Evolutionary conservation across 2,329 filamentous ascomycete species (phyloP).

Genomic region (Trichoderma endophyticum): DNA sequence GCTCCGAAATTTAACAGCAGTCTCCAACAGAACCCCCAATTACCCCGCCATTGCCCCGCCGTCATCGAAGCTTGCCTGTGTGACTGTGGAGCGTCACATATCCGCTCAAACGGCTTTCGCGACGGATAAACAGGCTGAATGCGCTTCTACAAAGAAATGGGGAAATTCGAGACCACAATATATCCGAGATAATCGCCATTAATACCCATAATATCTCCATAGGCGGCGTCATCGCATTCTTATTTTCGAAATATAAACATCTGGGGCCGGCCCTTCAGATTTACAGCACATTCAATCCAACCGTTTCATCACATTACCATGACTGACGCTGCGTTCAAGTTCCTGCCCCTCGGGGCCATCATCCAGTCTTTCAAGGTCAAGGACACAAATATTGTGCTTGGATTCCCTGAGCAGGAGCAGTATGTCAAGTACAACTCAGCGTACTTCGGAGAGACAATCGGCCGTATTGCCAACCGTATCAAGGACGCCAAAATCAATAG

Average conservation of each 20-base stretch:
- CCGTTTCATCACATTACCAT: conserved; percentile 28
- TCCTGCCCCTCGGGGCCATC: conserved; percentile 74
- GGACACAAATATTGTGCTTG: conserved; percentile 81
- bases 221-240: not conserved
- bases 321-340: conserved; percentile 54
- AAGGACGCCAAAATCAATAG: conserved; percentile 65
- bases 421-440: conserved; percentile 74
- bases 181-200: conserved; percentile 11
- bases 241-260: not conserved
- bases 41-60: conserved; percentile 17
- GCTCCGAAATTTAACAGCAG: not conserved
- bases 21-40: conserved; percentile 3
- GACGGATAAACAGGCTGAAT: conserved; percentile 14
- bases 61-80: not conserved
- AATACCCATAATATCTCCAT: conserved; percentile 1
- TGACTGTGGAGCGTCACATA: not conserved
- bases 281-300: not conserved
- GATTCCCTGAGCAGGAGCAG: conserved; percentile 71
- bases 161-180: conserved; percentile 1
- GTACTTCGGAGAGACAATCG: conserved; percentile 92
- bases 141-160: not conserved
- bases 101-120: not conserved
- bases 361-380: conserved; percentile 77
- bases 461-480: conserved; percentile 79
- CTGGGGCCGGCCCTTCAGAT: not conserved